Evolutionary conservation across 768 basidiomycete genomes (phyloP).

Genomic region (Auricularia sp.): DNA sequence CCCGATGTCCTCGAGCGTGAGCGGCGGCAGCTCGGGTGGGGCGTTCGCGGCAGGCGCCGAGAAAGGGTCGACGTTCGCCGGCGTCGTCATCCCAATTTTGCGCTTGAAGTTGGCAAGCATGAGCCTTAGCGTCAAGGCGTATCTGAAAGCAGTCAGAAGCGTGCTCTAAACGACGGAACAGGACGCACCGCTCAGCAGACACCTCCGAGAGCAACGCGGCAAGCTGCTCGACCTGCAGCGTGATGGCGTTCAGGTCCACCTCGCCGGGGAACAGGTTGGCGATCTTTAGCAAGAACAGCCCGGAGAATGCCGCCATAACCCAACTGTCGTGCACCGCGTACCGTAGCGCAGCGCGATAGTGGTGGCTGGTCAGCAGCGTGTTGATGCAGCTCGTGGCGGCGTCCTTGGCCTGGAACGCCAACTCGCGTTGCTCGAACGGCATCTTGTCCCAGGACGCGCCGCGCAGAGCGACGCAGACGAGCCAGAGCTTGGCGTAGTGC

Average conservation of each 20-base stretch:
- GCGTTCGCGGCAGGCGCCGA: slow-evolving; percentile 36
- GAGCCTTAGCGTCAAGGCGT: slow-evolving; percentile 82
- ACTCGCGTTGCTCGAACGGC: slow-evolving; percentile 87
- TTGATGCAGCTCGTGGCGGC: slow-evolving; percentile 78
- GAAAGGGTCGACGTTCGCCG: slow-evolving; percentile 34
- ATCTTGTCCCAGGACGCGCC: slow-evolving; percentile 95
- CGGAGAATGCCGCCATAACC: slow-evolving; percentile 85
- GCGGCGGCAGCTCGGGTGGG: slow-evolving; percentile 40
- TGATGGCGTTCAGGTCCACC: slow-evolving; percentile 66
- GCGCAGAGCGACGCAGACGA: slow-evolving; percentile 83
- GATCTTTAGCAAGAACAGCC: slow-evolving; percentile 88
- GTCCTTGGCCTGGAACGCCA: slow-evolving; percentile 92
- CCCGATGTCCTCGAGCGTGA: slow-evolving; percentile 80
- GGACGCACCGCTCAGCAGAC: slow-evolving; percentile 70
- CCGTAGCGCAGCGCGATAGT: slow-evolving; percentile 77
- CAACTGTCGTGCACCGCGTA: slow-evolving; percentile 91
- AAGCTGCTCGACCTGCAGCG: slow-evolving; percentile 79
- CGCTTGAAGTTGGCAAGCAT: slow-evolving; percentile 89
- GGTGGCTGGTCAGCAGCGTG: slow-evolving; percentile 70
- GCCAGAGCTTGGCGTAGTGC: slow-evolving; percentile 90
- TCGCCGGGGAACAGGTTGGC: slow-evolving; percentile 85
- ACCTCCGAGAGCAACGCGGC: slow-evolving; percentile 86
- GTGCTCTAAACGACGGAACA: not conserved
- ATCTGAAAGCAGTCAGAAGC: slow-evolving; percentile 31
- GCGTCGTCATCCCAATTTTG: slow-evolving; percentile 56